phyloP scores from a whole-genome alignment of 257 asterid genomes.

The Striga asiatica region DNA sequence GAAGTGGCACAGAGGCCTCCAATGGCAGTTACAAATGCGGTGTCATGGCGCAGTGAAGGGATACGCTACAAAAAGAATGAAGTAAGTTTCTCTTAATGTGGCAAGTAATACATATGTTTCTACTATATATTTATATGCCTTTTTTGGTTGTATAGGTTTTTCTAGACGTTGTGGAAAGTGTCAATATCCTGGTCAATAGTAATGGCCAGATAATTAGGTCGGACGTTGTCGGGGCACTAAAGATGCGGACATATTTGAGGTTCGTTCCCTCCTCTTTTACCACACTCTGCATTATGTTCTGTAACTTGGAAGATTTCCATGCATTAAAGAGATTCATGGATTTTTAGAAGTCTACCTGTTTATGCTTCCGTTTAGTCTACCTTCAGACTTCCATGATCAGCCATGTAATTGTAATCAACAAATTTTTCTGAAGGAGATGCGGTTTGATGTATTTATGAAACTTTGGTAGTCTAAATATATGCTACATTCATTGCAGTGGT shows the following conservation, averaged over 20 bases:
- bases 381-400: too few species aligned
- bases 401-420: background rate
- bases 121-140: slow-evolving; percentile 12
- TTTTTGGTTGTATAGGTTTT: slow-evolving; percentile 54
- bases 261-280: slow-evolving; percentile 19
- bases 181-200: slow-evolving; percentile 93
- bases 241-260: slow-evolving; percentile 97
- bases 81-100: slow-evolving; percentile 36
- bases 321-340: too few species aligned
- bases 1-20: slow-evolving; percentile 98
- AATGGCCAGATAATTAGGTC: slow-evolving; percentile 92
- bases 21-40: slow-evolving; percentile 99
- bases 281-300: background rate
- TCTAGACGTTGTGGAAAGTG: slow-evolving; percentile 98
- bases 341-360: too few species aligned
- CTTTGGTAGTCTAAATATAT: background rate
- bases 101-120: slow-evolving; percentile 6
- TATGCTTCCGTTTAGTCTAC: too few species aligned
- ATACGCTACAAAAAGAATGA: slow-evolving; percentile 89
- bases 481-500: slow-evolving; percentile 51
- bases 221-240: slow-evolving; percentile 92
- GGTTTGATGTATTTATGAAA: background rate
- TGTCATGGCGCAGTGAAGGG: slow-evolving; percentile 99
- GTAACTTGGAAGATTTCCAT: background rate
- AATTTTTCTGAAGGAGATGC: background rate